Percentiles rank a stretch among this genome's conserved stretches.
Evolutionary conservation across 2,329 filamentous ascomycete species (phyloP).

Genomic region (Aspergillaceae sp.): DNA sequence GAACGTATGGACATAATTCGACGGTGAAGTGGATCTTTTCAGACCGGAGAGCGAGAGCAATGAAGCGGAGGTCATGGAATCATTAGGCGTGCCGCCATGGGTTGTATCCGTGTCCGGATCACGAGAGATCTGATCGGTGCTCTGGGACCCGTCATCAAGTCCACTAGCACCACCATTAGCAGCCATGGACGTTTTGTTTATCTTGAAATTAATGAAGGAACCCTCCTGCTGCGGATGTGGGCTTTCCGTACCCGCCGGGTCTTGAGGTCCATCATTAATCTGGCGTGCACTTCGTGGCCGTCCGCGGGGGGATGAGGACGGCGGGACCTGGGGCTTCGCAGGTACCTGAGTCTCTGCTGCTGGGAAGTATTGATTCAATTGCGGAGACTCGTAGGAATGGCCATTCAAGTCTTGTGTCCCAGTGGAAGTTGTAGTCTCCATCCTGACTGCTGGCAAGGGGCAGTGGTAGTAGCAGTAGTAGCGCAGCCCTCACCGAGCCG

Average conservation of each 20-base stretch:
- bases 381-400: background rate
- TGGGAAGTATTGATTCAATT: background rate
- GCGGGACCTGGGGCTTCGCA: background rate
- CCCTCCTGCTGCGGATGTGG: background rate
- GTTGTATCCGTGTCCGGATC: constrained; percentile 12
- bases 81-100: constrained; percentile 16
- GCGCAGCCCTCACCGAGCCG: background rate
- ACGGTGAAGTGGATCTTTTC: constrained; percentile 20
- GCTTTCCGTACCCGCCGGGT: background rate
- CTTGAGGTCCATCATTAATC: constrained; percentile 3
- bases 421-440: constrained; percentile 18
- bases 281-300: constrained; percentile 11
- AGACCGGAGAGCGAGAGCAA: constrained; percentile 15
- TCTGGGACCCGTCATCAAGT: constrained; percentile 9
- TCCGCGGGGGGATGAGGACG: constrained; percentile 7
- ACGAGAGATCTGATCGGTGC: constrained; percentile 8
- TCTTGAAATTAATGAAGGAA: constrained; percentile 2
- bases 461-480: background rate
- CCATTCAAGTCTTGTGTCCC: constrained; percentile 8
- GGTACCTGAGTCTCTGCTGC: background rate
- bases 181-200: background rate
- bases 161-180: background rate
- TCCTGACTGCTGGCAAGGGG: constrained; percentile 9
- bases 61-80: constrained; percentile 19
- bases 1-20: constrained; percentile 11